Conservation (phyloP, 257 asterid genomes). For the Agastache rugosa region DNA sequence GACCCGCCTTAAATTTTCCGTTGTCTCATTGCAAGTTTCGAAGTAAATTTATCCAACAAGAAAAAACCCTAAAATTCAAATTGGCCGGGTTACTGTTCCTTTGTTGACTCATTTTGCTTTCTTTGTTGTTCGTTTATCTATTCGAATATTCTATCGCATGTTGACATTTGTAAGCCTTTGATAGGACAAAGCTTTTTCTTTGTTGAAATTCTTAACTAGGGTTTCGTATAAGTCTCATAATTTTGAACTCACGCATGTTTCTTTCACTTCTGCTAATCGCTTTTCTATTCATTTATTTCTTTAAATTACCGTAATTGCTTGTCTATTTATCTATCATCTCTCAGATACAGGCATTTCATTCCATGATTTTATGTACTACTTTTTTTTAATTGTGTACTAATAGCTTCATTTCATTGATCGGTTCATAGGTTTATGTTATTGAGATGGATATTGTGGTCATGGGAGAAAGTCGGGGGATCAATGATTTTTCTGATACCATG, state of each 20-base stretch:
- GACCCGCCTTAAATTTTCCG: slow-evolving; percentile 17
- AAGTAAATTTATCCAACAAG: slow-evolving; percentile 26
- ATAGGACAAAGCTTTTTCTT: slow-evolving; percentile 23
- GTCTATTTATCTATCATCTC: background rate
- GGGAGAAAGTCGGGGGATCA: slow-evolving; percentile 40
- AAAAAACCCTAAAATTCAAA: slow-evolving; percentile 59
- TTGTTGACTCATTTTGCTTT: slow-evolving; percentile 25
- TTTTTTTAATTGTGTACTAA: slow-evolving; percentile 12
- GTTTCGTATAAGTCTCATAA: slow-evolving; percentile 30
- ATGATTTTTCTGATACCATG: slow-evolving; percentile 41
- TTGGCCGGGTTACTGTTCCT: slow-evolving; percentile 11
- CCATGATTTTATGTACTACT: slow-evolving; percentile 36
- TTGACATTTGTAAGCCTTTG: slow-evolving; percentile 6
- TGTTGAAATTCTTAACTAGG: slow-evolving; percentile 49
- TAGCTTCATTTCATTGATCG: slow-evolving; percentile 30
- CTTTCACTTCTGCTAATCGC: background rate
- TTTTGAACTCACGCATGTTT: slow-evolving; percentile 3
- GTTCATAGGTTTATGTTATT: slow-evolving; percentile 35
- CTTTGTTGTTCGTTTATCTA: background rate
- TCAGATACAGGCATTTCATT: slow-evolving; percentile 15
- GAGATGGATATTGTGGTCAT: slow-evolving; percentile 48
- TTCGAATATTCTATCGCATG: background rate
- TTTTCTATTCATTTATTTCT: background rate
- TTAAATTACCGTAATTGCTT: background rate
- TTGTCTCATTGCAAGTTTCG: slow-evolving; percentile 4